A percentile compares a stretch with the other conserved stretches of the same genome.
Evolutionary conservation across 1,284 basidiomycete genomes (phyloP).

Genomic region (Chondrostereum purpureum): DNA sequence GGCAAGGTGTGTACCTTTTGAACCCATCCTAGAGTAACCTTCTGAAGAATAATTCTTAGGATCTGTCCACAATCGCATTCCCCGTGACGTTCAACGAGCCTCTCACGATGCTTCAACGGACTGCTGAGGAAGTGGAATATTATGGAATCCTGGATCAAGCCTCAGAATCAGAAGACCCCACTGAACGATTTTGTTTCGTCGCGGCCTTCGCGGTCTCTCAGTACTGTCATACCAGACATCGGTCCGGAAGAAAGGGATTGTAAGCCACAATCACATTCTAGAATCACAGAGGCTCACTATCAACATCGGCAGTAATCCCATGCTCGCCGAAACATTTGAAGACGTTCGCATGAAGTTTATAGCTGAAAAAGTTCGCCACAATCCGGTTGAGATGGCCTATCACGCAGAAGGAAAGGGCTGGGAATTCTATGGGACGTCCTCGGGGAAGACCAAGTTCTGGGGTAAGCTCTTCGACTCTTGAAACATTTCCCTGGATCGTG

Average conservation of each 20-base stretch:
- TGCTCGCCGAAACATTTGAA: constrained; percentile 87
- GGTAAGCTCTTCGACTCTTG: constrained; percentile 40
- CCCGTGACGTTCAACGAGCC: constrained; percentile 90
- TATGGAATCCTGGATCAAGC: constrained; percentile 65
- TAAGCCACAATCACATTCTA: no score
- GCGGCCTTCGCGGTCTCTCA: constrained; percentile 82
- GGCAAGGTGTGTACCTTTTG: constrained; percentile 56
- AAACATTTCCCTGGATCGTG: constrained; percentile 9
- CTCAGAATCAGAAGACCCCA: constrained; percentile 50
- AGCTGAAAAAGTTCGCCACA: constrained; percentile 84
- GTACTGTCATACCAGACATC: constrained; percentile 75
- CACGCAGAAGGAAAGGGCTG: constrained; percentile 76
- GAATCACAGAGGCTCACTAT: no score
- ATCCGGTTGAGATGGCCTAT: constrained; percentile 79
- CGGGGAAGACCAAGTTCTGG: constrained; percentile 86
- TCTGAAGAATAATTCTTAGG: constrained; percentile 35
- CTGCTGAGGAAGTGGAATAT: constrained; percentile 83
- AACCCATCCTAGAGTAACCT: constrained; percentile 10
- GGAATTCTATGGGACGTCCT: constrained; percentile 66
- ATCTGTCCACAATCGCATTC: constrained; percentile 78
- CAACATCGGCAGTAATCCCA: constrained; percentile 73
- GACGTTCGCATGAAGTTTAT: constrained; percentile 75
- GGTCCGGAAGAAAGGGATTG: constrained; percentile 84
- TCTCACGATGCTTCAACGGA: constrained; percentile 72
- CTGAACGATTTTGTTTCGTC: constrained; percentile 71